Evolutionary conservation across 1,139 yeast species (phyloP).

Genomic region (Geotrichum fermentans): DNA sequence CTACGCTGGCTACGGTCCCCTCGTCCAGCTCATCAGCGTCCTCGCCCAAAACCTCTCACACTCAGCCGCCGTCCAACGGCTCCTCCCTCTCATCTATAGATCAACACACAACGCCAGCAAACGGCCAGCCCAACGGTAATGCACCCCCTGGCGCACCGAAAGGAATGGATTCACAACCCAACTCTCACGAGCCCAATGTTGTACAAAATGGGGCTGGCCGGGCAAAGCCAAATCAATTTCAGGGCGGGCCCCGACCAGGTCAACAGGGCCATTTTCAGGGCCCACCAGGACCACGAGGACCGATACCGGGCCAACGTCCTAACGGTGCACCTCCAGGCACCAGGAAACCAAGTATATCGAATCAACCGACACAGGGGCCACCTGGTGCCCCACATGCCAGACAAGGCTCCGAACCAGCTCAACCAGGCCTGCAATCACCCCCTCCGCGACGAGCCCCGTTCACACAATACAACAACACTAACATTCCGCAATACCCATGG

Average conservation of each 20-base stretch:
- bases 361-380: neutral
- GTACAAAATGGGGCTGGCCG: too few species aligned
- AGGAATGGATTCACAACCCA: too few species aligned
- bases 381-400: neutral
- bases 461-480: conserved; percentile 8
- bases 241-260: too few species aligned
- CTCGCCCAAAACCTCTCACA: neutral
- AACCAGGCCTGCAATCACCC: conserved; percentile 23
- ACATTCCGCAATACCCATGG: conserved; percentile 8
- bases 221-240: too few species aligned
- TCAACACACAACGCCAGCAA: too few species aligned
- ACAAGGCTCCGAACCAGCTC: conserved; percentile 14
- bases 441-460: conserved; percentile 11
- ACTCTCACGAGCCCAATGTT: too few species aligned
- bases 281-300: neutral
- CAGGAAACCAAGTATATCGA: neutral
- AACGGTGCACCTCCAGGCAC: neutral
- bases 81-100: too few species aligned
- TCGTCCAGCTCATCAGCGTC: neutral
- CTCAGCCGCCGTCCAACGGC: too few species aligned
- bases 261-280: neutral
- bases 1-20: neutral
- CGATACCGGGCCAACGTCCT: neutral
- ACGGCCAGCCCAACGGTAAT: too few species aligned
- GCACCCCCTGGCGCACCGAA: too few species aligned